Conservation (phyloP, 441 rosid species). For the Erysimum cheiri region DNA sequence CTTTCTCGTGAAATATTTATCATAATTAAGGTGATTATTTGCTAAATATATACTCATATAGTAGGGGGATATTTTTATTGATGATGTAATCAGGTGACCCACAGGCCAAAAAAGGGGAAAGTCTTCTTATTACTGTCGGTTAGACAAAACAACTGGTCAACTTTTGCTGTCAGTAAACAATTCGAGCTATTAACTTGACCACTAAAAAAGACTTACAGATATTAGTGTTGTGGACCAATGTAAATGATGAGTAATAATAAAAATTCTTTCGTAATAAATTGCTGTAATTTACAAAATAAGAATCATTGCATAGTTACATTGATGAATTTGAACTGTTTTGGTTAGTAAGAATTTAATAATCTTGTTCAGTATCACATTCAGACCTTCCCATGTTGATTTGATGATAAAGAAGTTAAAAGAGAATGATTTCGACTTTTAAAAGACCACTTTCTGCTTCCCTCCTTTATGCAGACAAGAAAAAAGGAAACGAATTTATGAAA, state of each 20-base stretch:
- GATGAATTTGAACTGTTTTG: conserved; percentile 2
- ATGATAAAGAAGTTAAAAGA: conserved; percentile 31
- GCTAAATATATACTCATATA: not conserved
- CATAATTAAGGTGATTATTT: not conserved
- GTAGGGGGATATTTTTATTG: not conserved
- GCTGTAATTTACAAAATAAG: not conserved
- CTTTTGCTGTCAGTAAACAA: conserved; percentile 25
- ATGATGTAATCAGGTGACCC: not conserved
- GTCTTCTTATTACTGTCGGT: conserved; percentile 34
- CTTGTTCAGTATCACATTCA: conserved; percentile 16
- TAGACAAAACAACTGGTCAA: conserved; percentile 18
- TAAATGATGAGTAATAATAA: conserved; percentile 1
- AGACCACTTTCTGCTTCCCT: conserved; percentile 43
- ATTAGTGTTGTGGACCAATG: conserved; percentile 22
- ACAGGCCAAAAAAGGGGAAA: not conserved
- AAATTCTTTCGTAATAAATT: not conserved
- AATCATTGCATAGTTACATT: not conserved
- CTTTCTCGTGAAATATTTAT: not conserved
- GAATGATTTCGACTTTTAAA: conserved; percentile 40
- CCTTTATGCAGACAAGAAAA: conserved; percentile 41
- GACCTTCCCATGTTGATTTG: conserved; percentile 38
- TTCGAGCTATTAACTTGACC: conserved; percentile 17
- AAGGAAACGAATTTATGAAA: conserved; percentile 28
- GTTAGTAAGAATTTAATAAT: not conserved
- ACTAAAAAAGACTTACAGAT: not conserved